Base-by-base conservation (phyloP, 495 filamentous ascomycete species). In the Durotheca rogersii region DNA sequence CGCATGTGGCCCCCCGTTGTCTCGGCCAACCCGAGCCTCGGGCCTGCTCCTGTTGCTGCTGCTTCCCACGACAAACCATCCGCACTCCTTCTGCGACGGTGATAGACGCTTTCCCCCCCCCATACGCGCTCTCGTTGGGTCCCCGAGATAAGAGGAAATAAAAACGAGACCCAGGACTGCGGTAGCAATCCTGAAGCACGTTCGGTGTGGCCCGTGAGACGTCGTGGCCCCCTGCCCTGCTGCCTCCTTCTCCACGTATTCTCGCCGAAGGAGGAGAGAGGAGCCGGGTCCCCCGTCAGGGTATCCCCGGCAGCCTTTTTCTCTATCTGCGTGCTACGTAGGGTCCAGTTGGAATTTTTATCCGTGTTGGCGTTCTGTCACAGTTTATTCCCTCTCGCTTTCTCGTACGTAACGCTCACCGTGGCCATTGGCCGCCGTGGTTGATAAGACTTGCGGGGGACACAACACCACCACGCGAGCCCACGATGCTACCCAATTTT, bases 171-270 rank as follows among this genome's bases (percentile, higher is more conserved):
- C 48, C 54, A 27, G 43, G 41, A 31, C 27, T 39, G 47, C 54
- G 54, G 54, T 51, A 58, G 38, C 48, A 58, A 36, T 43, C 41
- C 48, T 10, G 40, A 58, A 48, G 23, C 34, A 43, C 47, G 15
- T 30, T 52, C 54, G 54, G 54, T 58, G 54, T 58, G 48, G 27
- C 39, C 44, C 47, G 42, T 33, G 45, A 39, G 18, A 21, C 27
- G 38, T 32, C 31, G 39, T 29, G 30, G 12, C 31, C 49, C 49
- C 49, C 35, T 34, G 39, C 33, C 33, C n/a, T 31, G 27, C 12
- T 19, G 27, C n/a, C n/a, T n/a, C n/a, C n/a, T n/a, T n/a, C n/a
- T n/a, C n/a, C n/a, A n/a, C n/a, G n/a, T n/a, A n/a, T n/a, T n/a
- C n/a, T n/a, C n/a, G n/a, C n/a, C n/a, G n/a, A n/a, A n/a, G n/a